Evolutionary conservation across 352 stramenopile genomes (phyloP).

Genomic region (Phytophthora sansomeana): DNA sequence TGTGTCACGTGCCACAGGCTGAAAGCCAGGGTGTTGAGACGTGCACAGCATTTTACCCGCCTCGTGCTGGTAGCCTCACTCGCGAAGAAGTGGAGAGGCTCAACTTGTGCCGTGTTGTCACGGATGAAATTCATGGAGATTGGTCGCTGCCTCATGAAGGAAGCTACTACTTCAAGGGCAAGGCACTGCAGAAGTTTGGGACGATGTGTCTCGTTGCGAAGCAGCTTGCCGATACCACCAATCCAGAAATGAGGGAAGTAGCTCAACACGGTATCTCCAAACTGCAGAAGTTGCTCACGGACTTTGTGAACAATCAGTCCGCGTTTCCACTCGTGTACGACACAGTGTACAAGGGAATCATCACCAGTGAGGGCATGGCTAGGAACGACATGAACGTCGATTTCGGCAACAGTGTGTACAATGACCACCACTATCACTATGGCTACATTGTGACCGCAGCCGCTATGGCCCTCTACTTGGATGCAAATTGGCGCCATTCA

Average conservation of each 20-base stretch:
- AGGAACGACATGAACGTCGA: conserved; percentile 78
- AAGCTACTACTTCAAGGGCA: conserved; percentile 90
- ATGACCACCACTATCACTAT: conserved; percentile 83
- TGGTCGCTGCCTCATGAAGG: conserved; percentile 71
- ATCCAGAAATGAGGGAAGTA: conserved; percentile 55
- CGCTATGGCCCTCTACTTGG: conserved; percentile 56
- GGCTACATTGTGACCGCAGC: conserved; percentile 68
- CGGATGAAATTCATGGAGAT: conserved; percentile 72
- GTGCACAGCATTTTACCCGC: conserved; percentile 63
- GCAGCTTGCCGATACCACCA: conserved; percentile 63
- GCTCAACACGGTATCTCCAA: conserved; percentile 56
- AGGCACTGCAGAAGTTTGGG: conserved; percentile 79
- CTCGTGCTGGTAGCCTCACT: conserved; percentile 36
- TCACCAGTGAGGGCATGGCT: conserved; percentile 58
- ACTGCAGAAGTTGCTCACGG: conserved; percentile 51
- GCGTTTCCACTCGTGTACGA: conserved; percentile 72
- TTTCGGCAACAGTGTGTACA: conserved; percentile 79
- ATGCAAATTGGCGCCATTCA: conserved; percentile 49
- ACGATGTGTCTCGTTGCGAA: conserved; percentile 80
- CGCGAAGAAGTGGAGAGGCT: conserved; percentile 43
- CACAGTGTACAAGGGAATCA: conserved; percentile 73
- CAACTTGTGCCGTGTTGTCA: conserved; percentile 53
- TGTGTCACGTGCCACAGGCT: conserved; percentile 50
- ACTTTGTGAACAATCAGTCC: conserved; percentile 56
- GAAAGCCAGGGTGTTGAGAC: conserved; percentile 53